phyloP scores from a whole-genome alignment of 2,329 filamentous ascomycete species.

The Curvularia sp. region DNA sequence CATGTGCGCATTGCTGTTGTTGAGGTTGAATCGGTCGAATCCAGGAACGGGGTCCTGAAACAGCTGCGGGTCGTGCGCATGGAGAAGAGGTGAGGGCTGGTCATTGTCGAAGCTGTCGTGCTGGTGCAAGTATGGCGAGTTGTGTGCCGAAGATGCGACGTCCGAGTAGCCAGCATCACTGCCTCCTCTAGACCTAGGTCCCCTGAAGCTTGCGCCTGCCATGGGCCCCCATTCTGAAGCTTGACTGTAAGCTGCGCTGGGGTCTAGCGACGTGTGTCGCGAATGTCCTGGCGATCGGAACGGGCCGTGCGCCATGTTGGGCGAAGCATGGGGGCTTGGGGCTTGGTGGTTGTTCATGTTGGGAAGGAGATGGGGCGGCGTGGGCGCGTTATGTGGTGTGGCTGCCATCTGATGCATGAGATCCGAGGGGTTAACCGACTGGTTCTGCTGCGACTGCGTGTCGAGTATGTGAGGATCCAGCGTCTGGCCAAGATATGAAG shows the following conservation, averaged over 20 bases:
- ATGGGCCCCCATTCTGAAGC: slow-evolving; percentile 67
- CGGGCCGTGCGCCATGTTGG: slow-evolving; percentile 59
- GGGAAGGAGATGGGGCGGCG: slow-evolving; percentile 65
- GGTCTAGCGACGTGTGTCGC: slow-evolving; percentile 67
- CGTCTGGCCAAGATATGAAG: slow-evolving; percentile 62
- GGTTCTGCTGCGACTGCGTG: slow-evolving; percentile 51
- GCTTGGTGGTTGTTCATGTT: slow-evolving; percentile 61
- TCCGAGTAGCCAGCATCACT: slow-evolving; percentile 85
- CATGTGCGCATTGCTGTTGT: slow-evolving; percentile 52
- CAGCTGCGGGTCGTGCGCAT: slow-evolving; percentile 72
- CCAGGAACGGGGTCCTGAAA: slow-evolving; percentile 77
- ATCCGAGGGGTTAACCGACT: slow-evolving; percentile 56
- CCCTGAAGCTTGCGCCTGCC: slow-evolving; percentile 67
- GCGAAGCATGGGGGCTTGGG: slow-evolving; percentile 62
- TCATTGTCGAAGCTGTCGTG: slow-evolving; percentile 81
- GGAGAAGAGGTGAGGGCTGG: slow-evolving; percentile 80
- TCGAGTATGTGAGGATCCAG: slow-evolving; percentile 57
- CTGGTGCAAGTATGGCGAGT: slow-evolving; percentile 80
- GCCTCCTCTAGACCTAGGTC: slow-evolving; percentile 76
- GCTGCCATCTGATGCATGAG: slow-evolving; percentile 61
- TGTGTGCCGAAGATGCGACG: slow-evolving; percentile 77
- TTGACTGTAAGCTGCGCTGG: slow-evolving; percentile 65
- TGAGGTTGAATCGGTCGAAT: slow-evolving; percentile 80
- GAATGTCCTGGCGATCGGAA: slow-evolving; percentile 65
- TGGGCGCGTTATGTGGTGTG: slow-evolving; percentile 59